These are phyloP conservation scores for Aspergillus sparsus DNA, from an alignment of 495 filamentous ascomycete species.

Conservation along the genomic window DNA sequence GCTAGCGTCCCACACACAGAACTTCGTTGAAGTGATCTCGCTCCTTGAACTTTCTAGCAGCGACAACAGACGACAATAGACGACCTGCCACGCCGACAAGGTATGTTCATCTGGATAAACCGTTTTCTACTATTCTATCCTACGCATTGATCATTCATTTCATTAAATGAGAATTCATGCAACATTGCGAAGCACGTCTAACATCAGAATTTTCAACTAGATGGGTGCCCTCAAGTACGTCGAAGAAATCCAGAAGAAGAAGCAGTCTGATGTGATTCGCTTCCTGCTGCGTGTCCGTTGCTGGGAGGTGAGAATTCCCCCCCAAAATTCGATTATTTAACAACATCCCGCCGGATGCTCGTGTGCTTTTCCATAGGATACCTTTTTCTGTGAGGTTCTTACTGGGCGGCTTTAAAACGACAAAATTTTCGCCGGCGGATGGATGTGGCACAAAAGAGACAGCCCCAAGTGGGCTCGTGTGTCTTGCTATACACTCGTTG, in stretches of 20 bases:
- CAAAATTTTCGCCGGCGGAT: conserved; percentile 42
- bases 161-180: neutral
- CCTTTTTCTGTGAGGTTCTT: conserved; percentile 37
- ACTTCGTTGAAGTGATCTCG: conserved; percentile 37
- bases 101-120: conserved; percentile 33
- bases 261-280: conserved; percentile 98
- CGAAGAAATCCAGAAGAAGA: conserved; percentile 99
- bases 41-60: conserved; percentile 45
- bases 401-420: conserved; percentile 40
- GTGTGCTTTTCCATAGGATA: conserved; percentile 47
- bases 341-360: conserved; percentile 47
- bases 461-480: conserved; percentile 36
- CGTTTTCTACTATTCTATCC: neutral
- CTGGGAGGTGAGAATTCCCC: conserved; percentile 92
- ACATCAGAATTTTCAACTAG: conserved; percentile 34
- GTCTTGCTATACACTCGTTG: conserved; percentile 98
- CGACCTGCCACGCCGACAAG: conserved; percentile 54
- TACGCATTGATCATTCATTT: neutral
- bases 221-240: conserved; percentile 99
- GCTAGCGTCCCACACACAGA: conserved; percentile 51
- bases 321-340: conserved; percentile 51
- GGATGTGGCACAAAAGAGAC: conserved; percentile 48
- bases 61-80: conserved; percentile 52
- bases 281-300: conserved; percentile 99
- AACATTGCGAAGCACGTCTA: conserved; percentile 15